Evolutionary conservation across 2,329 filamentous ascomycete species (phyloP), one percentile per base, ranked within the genome.

Genomic region (Macroventuria anomochaeta): DNA sequence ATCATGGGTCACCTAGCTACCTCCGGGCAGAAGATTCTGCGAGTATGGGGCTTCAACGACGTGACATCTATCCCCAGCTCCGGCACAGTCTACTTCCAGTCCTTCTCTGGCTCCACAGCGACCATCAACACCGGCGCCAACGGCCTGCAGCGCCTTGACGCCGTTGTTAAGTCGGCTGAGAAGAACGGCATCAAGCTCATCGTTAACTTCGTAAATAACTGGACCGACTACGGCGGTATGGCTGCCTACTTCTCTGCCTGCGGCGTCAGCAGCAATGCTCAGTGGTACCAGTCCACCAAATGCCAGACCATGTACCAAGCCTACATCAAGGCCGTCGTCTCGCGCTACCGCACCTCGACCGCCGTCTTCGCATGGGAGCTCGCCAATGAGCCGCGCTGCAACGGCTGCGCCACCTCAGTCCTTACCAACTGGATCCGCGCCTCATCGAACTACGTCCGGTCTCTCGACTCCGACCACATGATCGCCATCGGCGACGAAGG

Each of bases 21-120:
- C 26, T 80, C 83, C 2, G 83, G 83, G 0, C 79, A 82, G 55
- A 85, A 83, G 66, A 81, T 87, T 54, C 75, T 86, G 28, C 79
- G 85, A 13, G 77, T 86, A 40, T 86, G 84, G 85, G 83, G 84
- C 3, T 87, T 87, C 75, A 85, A 85, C 72, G 83, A 86, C 59
- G 81, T 84, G 12, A 81, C 78, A 37, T 57, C 58, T 3, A 56
- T 75, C 10, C 75, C 75, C 4, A 67, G 73, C 8, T 63, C 74
- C 0, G 77, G 77, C 15, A 77, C 74, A 1, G 78, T 84, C 7
- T 85, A 81, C 73, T 86, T 80, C 73, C 84, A 86, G 64, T 75
- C 77, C 38, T 79, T 85, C 55, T 80, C 80, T 7, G 70, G 78
- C 3, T 75, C 75, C 3, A 58, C 62, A 3, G 80, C 81, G 3